Base-by-base conservation (phyloP, 176 grass and related monocot species). In the Triticum timopheevii region DNA sequence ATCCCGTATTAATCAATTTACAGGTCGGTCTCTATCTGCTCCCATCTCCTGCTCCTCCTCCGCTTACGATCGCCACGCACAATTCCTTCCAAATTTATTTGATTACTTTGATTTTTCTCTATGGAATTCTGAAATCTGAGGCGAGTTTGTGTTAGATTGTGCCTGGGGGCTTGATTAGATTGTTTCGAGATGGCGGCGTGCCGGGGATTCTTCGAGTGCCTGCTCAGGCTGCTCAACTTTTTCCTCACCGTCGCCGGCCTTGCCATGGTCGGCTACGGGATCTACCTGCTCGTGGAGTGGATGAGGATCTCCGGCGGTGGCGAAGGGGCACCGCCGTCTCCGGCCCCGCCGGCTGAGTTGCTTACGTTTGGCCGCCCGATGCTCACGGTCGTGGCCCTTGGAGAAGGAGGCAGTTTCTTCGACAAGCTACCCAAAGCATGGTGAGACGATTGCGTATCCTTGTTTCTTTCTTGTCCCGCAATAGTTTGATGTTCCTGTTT, bases 161-260 rank as follows among this genome's bases (percentile, higher is more conserved):
- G 3, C 78, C 42, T 12, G 58, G 31, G 33, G 35, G 66, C 69
- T 83, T 27, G 76, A 13, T 78, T 40, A 15, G 66, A 7, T 82
- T 44, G 89, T 65, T 73, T 19, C 68, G 68, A 87, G 84, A 94
- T 91, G 93, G 91, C 89, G 91, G 89, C 90, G 71, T 98, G 96
- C 78, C 80, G 90, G 66, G 92, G 96, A 22, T 98, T 88, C 87
- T 94, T 93, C 78, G 92, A 93, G 73, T 98, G 92, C 84, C 82
- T 98, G 45, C 88, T 98, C 75, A 96, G 86, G 93, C 88, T 98
- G 82, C 86, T 98, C 50, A 98, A 98, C 73, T 96, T 98, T 62
- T 40, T 98, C 71, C 94, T 98, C 66, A 90, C 90, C 47, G 58
- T 92, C 40, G 88, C 92, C 59, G 96, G 96, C 47, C 90, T 98